These are phyloP conservation scores for Tolypocladium guangdongense DNA, from an alignment of 2,329 filamentous ascomycete species.

Conservation along the genomic window DNA sequence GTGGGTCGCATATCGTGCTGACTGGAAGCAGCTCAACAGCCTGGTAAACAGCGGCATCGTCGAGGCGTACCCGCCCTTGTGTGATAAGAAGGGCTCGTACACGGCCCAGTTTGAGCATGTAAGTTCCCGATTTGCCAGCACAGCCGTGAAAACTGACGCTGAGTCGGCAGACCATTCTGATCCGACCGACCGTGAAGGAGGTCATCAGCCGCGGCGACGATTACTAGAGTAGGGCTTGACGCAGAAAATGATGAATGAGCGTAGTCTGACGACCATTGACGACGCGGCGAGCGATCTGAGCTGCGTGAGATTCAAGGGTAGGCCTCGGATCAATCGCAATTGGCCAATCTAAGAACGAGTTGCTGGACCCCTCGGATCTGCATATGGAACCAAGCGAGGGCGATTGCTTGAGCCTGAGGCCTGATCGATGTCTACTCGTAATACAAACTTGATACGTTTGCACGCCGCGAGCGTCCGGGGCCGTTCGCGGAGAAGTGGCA, in stretches of 20 bases:
- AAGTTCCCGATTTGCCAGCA: constrained; percentile 27
- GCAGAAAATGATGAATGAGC: not conserved
- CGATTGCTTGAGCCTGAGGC: not conserved
- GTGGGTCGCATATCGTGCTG: not conserved
- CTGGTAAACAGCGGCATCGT: constrained; percentile 75
- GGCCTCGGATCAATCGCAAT: not conserved
- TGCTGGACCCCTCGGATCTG: not conserved
- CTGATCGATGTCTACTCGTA: no score
- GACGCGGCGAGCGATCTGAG: not conserved
- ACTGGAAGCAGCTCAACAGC: constrained; percentile 58
- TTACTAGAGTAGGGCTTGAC: constrained; percentile 41
- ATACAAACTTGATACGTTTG: no score
- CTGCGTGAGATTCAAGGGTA: not conserved
- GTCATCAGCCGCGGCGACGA: constrained; percentile 79
- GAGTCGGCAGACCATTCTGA: constrained; percentile 53
- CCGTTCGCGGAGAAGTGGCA: not conserved
- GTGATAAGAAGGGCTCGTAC: constrained; percentile 89
- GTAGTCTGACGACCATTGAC: not conserved
- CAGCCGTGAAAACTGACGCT: not conserved
- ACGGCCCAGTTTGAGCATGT: constrained; percentile 93
- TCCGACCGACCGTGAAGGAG: constrained; percentile 74
- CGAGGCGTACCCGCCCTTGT: constrained; percentile 79
- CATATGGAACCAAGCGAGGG: not conserved
- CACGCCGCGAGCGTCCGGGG: no score
- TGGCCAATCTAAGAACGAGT: not conserved